These are phyloP conservation scores for Fusarium tanahbumbuense DNA, from an alignment of 2,329 filamentous ascomycete genomes.

Conservation along the genomic window DNA sequence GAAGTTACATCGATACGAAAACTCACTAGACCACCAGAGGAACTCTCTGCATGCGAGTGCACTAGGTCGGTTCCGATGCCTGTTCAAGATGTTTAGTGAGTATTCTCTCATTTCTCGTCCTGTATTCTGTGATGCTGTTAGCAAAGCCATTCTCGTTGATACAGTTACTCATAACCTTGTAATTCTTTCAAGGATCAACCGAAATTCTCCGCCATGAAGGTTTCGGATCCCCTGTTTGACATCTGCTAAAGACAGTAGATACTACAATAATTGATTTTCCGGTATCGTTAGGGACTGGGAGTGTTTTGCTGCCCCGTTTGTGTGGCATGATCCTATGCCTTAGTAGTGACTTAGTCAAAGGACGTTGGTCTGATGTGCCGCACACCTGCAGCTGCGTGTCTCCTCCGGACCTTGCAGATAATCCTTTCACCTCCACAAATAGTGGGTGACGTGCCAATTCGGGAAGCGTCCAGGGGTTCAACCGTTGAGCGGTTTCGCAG, in stretches of 20 bases:
- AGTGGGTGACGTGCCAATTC: conserved; percentile 21
- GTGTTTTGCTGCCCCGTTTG: neutral
- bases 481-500: conserved; percentile 21
- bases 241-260: conserved; percentile 6
- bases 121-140: neutral
- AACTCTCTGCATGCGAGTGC: conserved; percentile 14
- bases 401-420: conserved; percentile 15
- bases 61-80: conserved; percentile 22
- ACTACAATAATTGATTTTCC: neutral
- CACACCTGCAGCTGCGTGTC: conserved; percentile 16
- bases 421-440: conserved; percentile 14
- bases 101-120: neutral
- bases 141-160: neutral
- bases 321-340: conserved; percentile 29
- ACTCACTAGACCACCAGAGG: conserved; percentile 9
- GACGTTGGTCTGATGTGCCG: conserved; percentile 18
- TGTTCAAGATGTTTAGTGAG: conserved; percentile 24
- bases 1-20: neutral
- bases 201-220: neutral
- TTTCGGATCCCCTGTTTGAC: neutral
- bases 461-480: conserved; percentile 18
- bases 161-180: conserved; percentile 2
- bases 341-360: neutral
- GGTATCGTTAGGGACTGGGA: conserved; percentile 7
- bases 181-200: neutral